Evolutionary conservation across 805 yeast species (phyloP).

Genomic region (Lachancea cidri): DNA sequence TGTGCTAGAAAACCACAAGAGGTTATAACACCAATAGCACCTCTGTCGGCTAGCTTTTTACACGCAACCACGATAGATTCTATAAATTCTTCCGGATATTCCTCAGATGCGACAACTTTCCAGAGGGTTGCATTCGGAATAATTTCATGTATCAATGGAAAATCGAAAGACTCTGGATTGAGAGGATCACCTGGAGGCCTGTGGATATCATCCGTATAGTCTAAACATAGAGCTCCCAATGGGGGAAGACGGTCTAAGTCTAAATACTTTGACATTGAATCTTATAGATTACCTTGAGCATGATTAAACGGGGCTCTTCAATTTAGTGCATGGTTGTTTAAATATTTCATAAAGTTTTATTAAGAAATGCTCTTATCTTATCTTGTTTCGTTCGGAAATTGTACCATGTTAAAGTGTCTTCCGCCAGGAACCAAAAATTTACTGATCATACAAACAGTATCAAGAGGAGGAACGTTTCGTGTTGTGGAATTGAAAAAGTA

Average conservation of each 20-base stretch:
- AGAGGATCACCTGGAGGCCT: conserved; percentile 34
- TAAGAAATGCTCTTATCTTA: no score
- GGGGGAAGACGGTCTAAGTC: conserved; percentile 20
- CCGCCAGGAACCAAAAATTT: no score
- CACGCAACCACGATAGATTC: conserved; percentile 28
- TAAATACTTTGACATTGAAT: conserved; percentile 25
- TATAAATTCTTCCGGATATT: conserved; percentile 24
- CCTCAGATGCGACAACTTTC: conserved; percentile 23
- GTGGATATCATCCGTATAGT: conserved; percentile 32
- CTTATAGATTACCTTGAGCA: no score
- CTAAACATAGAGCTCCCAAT: conserved; percentile 26
- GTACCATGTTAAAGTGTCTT: no score
- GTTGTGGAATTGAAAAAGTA: no score
- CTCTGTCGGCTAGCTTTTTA: conserved; percentile 23
- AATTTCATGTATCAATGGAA: conserved; percentile 24
- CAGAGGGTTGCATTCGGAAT: conserved; percentile 25
- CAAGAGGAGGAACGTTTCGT: no score
- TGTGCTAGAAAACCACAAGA: conserved; percentile 36
- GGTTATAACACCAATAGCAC: conserved; percentile 33
- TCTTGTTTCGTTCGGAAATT: no score
- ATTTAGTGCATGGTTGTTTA: no score
- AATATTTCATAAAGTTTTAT: no score
- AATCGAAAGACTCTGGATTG: conserved; percentile 20
- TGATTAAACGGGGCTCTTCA: no score
- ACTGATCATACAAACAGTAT: no score